These are phyloP conservation scores for Hanseniaspora nectarophila DNA, from an alignment of 805 yeast species.

Conservation along the genomic window DNA sequence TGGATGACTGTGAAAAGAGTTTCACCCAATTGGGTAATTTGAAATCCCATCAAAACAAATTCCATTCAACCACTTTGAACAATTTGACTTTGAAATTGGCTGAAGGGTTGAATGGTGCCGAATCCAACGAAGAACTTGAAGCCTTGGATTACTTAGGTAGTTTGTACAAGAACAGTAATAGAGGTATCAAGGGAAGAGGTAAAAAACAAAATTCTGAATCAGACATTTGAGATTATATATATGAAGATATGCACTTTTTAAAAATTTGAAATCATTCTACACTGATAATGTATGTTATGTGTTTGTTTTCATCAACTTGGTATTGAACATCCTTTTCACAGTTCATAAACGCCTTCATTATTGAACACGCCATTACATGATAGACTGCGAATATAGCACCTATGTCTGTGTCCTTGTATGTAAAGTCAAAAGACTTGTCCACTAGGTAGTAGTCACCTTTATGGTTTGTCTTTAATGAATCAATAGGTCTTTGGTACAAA, in stretches of 20 bases:
- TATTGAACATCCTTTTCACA: background rate
- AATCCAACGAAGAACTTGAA: slow-evolving; percentile 45
- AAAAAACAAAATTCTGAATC: slow-evolving; percentile 30
- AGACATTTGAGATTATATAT: background rate
- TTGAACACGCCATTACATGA: background rate
- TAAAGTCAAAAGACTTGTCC: slow-evolving; percentile 19
- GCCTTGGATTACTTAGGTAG: slow-evolving; percentile 66
- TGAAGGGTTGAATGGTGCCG: slow-evolving; percentile 41
- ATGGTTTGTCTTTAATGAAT: slow-evolving; percentile 84
- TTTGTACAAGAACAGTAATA: slow-evolving; percentile 75
- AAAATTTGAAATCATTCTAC: background rate
- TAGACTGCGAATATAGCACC: background rate
- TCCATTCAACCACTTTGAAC: slow-evolving; percentile 63
- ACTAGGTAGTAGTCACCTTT: slow-evolving; percentile 37
- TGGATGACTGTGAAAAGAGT: slow-evolving; percentile 70
- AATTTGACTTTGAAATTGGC: slow-evolving; percentile 57
- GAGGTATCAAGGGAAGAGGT: slow-evolving; percentile 89
- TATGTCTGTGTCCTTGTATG: background rate
- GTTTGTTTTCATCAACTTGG: background rate
- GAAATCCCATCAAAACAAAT: slow-evolving; percentile 87
- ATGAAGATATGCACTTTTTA: background rate
- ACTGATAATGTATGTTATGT: background rate
- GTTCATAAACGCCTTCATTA: background rate
- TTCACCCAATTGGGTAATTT: slow-evolving; percentile 88
- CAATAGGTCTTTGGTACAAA: slow-evolving; percentile 76